These are phyloP conservation scores for Coemansia reversa DNA, from an alignment of 192 early-diverging fungal species.

Conservation along the genomic window DNA sequence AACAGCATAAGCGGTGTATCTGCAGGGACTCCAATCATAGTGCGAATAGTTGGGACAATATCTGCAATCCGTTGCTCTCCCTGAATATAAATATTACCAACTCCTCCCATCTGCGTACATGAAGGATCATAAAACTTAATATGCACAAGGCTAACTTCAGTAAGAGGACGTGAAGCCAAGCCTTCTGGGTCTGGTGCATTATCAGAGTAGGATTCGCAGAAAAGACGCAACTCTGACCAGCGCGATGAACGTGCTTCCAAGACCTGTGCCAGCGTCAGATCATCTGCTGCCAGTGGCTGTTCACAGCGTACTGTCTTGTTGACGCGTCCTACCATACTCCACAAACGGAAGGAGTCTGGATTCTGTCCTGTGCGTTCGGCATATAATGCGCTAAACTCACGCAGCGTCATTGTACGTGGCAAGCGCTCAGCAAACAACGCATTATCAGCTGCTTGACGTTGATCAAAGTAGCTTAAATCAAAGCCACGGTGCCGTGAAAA, in stretches of 20 bases:
- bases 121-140: conserved; percentile 82
- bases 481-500: conserved; percentile 77
- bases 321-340: conserved; percentile 83
- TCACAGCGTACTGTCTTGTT: conserved; percentile 92
- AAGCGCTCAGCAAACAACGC: conserved; percentile 39
- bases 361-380: conserved; percentile 50
- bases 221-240: conserved; percentile 54
- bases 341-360: conserved; percentile 68
- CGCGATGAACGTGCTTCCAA: conserved; percentile 31
- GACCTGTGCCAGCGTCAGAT: conserved; percentile 39
- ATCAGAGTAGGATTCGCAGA: conserved; percentile 41
- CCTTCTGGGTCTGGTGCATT: conserved; percentile 18
- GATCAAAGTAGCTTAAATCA: conserved; percentile 80
- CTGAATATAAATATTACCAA: conserved; percentile 58
- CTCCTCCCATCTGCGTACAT: conserved; percentile 58
- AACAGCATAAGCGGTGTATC: conserved; percentile 64
- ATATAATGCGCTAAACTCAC: conserved; percentile 56
- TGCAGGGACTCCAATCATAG: conserved; percentile 57
- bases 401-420: conserved; percentile 33
- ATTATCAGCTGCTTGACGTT: conserved; percentile 41
- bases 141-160: conserved; percentile 64
- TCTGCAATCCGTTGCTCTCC: conserved; percentile 59
- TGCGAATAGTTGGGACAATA: conserved; percentile 58
- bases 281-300: conserved; percentile 43
- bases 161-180: conserved; percentile 3